Base-by-base conservation (phyloP, 176 grass and related monocot species). In the Tuctoria greenei region DNA sequence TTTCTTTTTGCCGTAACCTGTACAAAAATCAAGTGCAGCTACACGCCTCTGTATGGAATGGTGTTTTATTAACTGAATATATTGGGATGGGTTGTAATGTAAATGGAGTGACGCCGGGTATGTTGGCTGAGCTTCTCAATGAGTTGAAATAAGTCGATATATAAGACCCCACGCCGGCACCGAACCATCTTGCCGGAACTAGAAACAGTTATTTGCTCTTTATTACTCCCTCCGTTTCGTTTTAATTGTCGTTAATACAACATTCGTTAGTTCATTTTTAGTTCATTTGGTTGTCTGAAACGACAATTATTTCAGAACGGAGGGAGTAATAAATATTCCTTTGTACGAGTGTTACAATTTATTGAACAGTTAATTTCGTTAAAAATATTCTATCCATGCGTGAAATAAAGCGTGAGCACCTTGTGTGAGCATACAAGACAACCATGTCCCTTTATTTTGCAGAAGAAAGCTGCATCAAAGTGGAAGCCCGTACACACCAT, bases 11-110 rank as follows among this genome's bases (percentile, higher is more conserved):
- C 13, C 31, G n/a, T 85, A 84, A 87, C 81, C 49, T 86, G 87
- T 89, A 79, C 87, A 90, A 79, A 90, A 15, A 74, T 66, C 67
- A 64, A 25, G 47, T 80, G 59, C 66, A 86, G 69, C 79, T 85
- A 83, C 85, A 81, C 74, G 7, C 51, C 51, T 58, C 49, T 79
- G 55, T 75, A 74, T 83, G 78, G 66, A 79, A 79, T 49, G 35
- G 28, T 59, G 49, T 57, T 57, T 25, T 20, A 27, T 75, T 28
- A 52, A 61, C 67, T 80, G 75, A 66, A 79, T 40, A 68, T 67
- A 38, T 28, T 42, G 25, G 2, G 37, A n/a, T n/a, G n/a, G n/a
- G 31, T 21, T 70, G 54, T 63, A 38, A 69, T 34, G 20, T 74
- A 60, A 43, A 17, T 49, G 34, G 60, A 7, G 25, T 49, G 7